These are phyloP conservation scores for Citrus glauca DNA, from an alignment of 345 rosid genomes.

Conservation along the genomic window DNA sequence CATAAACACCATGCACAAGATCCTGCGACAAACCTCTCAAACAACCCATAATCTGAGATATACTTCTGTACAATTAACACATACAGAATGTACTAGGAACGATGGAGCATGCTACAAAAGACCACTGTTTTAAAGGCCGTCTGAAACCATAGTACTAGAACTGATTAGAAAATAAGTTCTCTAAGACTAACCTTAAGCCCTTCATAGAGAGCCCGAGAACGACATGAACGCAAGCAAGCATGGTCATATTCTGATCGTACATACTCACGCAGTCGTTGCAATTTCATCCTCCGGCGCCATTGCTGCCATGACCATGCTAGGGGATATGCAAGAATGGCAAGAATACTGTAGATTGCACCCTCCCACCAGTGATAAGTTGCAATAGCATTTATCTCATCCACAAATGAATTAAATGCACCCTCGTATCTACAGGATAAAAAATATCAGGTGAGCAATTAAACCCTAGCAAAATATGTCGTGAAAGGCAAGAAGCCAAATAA, in stretches of 20 bases:
- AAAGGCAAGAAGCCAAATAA: neutral
- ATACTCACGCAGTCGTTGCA: constrained; percentile 91
- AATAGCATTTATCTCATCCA: constrained; percentile 92
- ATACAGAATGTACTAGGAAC: constrained; percentile 2
- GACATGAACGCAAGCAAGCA: constrained; percentile 96
- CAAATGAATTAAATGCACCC: constrained; percentile 89
- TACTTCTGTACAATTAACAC: neutral
- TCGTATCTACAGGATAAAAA: constrained; percentile 64
- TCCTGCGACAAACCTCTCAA: neutral
- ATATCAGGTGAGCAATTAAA: constrained; percentile 14
- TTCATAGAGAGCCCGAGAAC: constrained; percentile 98
- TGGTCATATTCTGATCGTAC: constrained; percentile 99
- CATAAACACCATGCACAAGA: neutral
- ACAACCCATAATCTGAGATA: neutral
- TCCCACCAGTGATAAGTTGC: constrained; percentile 99
- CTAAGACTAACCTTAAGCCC: constrained; percentile 79
- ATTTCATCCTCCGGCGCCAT: constrained; percentile 77
- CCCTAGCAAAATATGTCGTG: neutral
- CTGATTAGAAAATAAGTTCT: constrained; percentile 10
- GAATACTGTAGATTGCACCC: constrained; percentile 86
- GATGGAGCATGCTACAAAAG: neutral
- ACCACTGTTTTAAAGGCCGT: neutral
- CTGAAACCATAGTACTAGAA: neutral
- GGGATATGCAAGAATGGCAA: constrained; percentile 75
- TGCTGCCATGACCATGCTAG: constrained; percentile 99